Percentiles rank a stretch among this genome's conserved stretches.
These are phyloP conservation scores for Eucalyptus pumila DNA, from an alignment of 345 rosid genomes.

Conservation along the genomic window DNA sequence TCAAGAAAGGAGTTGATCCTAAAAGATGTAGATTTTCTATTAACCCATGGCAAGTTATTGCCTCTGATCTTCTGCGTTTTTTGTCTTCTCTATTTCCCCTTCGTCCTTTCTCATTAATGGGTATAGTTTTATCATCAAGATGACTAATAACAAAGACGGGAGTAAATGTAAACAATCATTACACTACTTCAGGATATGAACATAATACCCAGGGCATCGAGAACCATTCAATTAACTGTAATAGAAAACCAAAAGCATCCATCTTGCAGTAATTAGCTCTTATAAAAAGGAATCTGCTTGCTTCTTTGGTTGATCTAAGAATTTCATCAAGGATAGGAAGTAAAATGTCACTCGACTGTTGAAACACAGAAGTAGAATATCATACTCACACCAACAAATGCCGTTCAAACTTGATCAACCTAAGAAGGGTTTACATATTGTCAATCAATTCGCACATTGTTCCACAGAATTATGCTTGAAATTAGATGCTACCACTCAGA, in stretches of 20 bases:
- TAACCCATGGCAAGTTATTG: neutral
- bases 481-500: neutral
- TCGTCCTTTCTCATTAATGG: neutral
- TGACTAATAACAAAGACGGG: neutral
- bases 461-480: neutral
- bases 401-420: neutral
- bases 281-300: neutral
- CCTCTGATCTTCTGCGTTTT: neutral
- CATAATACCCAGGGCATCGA: neutral
- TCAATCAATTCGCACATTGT: neutral
- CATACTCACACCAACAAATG: neutral
- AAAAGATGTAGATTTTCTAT: neutral
- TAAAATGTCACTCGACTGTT: neutral
- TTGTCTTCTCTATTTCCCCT: neutral
- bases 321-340: neutral
- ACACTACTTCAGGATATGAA: neutral
- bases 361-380: neutral
- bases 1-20: neutral
- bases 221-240: neutral
- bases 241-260: neutral
- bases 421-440: neutral
- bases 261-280: neutral
- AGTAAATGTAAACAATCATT: neutral
- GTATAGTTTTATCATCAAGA: neutral
- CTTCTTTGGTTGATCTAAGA: neutral